These are phyloP conservation scores for Hanseniaspora hatyaiensis DNA, from an alignment of 805 yeast genomes.

Conservation along the genomic window DNA sequence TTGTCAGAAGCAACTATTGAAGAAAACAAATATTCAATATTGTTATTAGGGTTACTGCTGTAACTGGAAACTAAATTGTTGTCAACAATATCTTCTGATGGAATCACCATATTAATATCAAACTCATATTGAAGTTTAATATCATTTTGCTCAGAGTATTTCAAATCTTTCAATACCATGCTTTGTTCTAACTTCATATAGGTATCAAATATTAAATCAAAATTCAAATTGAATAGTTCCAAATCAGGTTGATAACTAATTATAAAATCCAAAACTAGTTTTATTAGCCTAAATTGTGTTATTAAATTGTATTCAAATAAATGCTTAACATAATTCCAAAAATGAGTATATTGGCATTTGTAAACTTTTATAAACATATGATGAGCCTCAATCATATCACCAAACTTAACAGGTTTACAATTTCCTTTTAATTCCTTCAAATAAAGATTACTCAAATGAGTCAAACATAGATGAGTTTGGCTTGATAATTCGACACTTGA, in stretches of 20 bases:
- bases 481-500: background rate
- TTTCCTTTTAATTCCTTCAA: background rate
- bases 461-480: background rate
- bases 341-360: constrained; percentile 5
- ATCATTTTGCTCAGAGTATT: constrained; percentile 1
- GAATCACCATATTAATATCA: background rate
- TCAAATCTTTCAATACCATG: constrained; percentile 10
- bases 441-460: background rate
- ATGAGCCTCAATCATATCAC: background rate
- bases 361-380: background rate
- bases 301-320: background rate
- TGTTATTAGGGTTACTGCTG: no score
- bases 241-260: constrained; percentile 2
- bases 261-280: constrained; percentile 1
- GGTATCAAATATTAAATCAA: background rate
- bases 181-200: constrained; percentile 14
- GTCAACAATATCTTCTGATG: background rate
- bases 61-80: background rate
- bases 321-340: constrained; percentile 3
- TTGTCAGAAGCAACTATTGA: background rate
- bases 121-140: constrained; percentile 7
- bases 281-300: background rate
- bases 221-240: constrained; percentile 1
- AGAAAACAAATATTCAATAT: no score
- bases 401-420: background rate